Conservation (phyloP, 371 early-diverging fungal genomes). For the Mucor velutinosus region DNA sequence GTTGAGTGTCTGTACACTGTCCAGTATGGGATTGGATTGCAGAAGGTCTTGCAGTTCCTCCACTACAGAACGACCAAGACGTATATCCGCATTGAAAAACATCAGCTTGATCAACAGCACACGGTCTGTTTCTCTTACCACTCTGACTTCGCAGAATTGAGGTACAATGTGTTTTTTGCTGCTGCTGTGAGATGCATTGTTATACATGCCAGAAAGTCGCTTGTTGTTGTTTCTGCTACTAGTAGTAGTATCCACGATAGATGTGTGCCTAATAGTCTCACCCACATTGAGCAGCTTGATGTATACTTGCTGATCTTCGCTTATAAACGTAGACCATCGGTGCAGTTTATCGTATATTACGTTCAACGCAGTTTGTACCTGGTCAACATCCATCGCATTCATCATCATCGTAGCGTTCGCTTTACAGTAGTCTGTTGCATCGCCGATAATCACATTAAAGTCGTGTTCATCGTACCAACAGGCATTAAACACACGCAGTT, state of each 20-base stretch:
- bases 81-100: conserved; percentile 58
- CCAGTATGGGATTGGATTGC: conserved; percentile 18
- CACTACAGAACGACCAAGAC: conserved; percentile 31
- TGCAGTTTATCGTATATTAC: conserved; percentile 16
- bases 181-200: conserved; percentile 17
- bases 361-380: not conserved
- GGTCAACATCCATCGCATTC: conserved; percentile 1
- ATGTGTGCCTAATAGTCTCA: conserved; percentile 8
- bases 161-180: conserved; percentile 17
- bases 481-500: conserved; percentile 38
- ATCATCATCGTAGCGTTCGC: not conserved
- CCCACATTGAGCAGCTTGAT: conserved; percentile 34
- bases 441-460: conserved; percentile 43
- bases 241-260: not conserved
- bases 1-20: conserved; percentile 14
- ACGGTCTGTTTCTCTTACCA: conserved; percentile 46
- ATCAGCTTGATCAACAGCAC: conserved; percentile 33
- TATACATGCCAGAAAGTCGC: conserved; percentile 23
- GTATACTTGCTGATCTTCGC: conserved; percentile 32
- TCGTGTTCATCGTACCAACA: conserved; percentile 55
- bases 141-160: conserved; percentile 45
- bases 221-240: conserved; percentile 19
- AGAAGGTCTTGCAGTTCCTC: conserved; percentile 22
- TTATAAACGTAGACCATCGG: conserved; percentile 39
- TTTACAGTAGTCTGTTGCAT: not conserved